Evolutionary conservation across 2,329 filamentous ascomycete species (phyloP), one percentile per base, ranked within the genome.

Genomic region (Fusarium newnesense): DNA sequence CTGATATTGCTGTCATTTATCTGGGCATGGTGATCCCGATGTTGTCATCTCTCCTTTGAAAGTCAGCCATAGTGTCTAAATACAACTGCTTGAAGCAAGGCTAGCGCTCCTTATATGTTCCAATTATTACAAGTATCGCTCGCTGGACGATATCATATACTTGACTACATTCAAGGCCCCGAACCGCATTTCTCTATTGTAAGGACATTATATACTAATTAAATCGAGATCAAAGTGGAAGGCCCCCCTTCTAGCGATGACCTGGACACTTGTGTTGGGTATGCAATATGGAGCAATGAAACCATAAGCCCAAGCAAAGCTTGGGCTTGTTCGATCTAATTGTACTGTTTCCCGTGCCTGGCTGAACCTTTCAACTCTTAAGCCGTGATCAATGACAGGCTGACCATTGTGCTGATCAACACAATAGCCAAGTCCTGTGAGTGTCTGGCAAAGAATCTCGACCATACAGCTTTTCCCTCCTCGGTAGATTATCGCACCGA

Each of bases 141-240:
- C n/a, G 21, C 16, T 44, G 7, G 16, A 16, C 28, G 26, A 37
- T 24, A 61, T 28, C 24, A 39, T 18, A 53, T 16, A 34, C 18
- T 63, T 30, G 19, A 21, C 11, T 28, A 46, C 26, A 30, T 32
- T 24, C 26, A 24, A 26, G 26, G 40, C 30, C 24, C 40, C 28
- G 11, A 54, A 44, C 37, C 44, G 19, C 26, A 40, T 53, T 43
- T 40, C 39, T 65, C 43, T 65, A 69, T 59, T 70, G 46, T 36
- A 47, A 69, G 36, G 50, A 49, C n/a, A 64, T 69, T 69, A 65
- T 69, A 28, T 59, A 64, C 67, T 65, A 36, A 50, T 65, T 69
- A 59, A 70, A 30, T 19, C 26, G n/a, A 39, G 36, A 24, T 24
- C 64, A 47, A 69, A 37, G 19, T 40, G 8, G n/a, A 57, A 53